Percentiles rank a stretch among this genome's conserved stretches.
phyloP scores from a whole-genome alignment of 192 early-diverging fungal species.

The Podila clonocystis region DNA sequence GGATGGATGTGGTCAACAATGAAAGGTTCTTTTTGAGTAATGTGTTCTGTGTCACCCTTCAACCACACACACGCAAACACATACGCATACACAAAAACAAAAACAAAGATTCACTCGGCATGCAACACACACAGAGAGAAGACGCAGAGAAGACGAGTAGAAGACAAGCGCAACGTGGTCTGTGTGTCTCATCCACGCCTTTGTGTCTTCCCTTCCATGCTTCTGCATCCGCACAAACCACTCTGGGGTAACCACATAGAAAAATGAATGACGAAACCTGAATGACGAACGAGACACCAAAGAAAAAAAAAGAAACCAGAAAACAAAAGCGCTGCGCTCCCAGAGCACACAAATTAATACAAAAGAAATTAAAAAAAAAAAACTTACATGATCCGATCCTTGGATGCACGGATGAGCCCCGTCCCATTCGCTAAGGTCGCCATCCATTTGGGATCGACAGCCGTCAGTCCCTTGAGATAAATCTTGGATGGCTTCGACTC shows the following conservation, averaged over 20 bases:
- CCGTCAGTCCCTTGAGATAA: constrained; percentile 68
- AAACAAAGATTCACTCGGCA: background rate
- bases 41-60: constrained; percentile 71
- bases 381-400: constrained; percentile 50
- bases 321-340: no score
- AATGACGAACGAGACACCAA: no score
- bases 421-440: constrained; percentile 74
- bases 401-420: constrained; percentile 44
- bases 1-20: background rate
- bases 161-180: no score
- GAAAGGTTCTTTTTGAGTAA: constrained; percentile 1
- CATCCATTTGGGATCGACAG: constrained; percentile 85
- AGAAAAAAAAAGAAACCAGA: no score
- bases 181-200: no score
- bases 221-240: no score
- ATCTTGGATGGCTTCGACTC: constrained; percentile 44
- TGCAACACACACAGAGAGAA: background rate
- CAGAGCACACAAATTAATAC: background rate
- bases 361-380: background rate
- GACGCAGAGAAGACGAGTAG: no score
- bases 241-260: no score
- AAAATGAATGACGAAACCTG: no score
- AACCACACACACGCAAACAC: constrained; percentile 76
- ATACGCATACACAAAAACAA: background rate
- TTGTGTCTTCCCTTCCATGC: no score